Percentiles rank a stretch among this genome's conserved stretches.
Conservation (phyloP, 106 monocot genomes). For the Phalaenopsis aphrodite region DNA sequence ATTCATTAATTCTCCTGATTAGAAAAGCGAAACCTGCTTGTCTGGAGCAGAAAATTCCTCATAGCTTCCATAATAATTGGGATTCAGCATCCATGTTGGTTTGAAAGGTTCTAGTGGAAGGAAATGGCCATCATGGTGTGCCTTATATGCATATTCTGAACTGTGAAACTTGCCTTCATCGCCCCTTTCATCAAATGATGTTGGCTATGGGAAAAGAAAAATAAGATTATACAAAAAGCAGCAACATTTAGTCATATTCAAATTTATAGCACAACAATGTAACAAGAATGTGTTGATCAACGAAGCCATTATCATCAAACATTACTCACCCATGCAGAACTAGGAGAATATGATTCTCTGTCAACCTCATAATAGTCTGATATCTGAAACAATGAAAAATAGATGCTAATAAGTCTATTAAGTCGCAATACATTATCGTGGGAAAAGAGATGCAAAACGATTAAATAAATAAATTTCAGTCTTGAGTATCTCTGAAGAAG, state of each 20-base stretch:
- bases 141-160: conserved; percentile 8
- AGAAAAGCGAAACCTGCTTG: not conserved
- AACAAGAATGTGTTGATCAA: not conserved
- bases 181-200: conserved; percentile 5
- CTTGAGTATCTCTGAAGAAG: not conserved
- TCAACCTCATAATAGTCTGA: not conserved
- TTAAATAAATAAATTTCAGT: not conserved
- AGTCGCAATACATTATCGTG: not conserved
- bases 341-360: not conserved
- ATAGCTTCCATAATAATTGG: conserved; percentile 7
- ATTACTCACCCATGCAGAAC: conserved; percentile 3
- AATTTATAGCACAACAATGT: not conserved
- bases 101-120: conserved; percentile 18
- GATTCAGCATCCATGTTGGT: conserved; percentile 17
- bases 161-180: not conserved
- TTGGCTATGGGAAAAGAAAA: conserved; percentile 3
- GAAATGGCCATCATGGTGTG: conserved; percentile 5
- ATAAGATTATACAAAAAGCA: not conserved
- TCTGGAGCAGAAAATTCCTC: not conserved
- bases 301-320: not conserved
- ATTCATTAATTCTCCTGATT: not conserved
- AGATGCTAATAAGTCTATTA: not conserved
- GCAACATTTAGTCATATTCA: not conserved
- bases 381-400: not conserved
- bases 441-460: not conserved